These are phyloP conservation scores for Babesia ovata DNA, from an alignment of 169 alveolate species.

Conservation along the genomic window DNA sequence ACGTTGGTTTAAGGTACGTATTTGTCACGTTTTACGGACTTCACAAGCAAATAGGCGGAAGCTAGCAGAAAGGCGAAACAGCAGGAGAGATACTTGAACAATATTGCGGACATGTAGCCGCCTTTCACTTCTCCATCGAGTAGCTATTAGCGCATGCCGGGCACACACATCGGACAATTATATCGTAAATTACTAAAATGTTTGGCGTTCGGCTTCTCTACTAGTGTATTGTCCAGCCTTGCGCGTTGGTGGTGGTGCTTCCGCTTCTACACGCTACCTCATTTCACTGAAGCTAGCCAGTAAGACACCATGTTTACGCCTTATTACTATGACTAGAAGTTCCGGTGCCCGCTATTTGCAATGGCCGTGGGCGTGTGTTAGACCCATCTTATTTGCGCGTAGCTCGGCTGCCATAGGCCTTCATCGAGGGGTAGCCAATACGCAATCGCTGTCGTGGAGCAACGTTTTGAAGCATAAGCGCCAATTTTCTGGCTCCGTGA, in stretches of 20 bases:
- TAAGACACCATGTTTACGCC: neutral
- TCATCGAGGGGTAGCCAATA: neutral
- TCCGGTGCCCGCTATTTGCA: slow-evolving; percentile 3
- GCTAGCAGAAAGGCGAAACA: slow-evolving; percentile 35
- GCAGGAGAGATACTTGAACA: slow-evolving; percentile 38
- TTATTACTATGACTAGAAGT: slow-evolving; percentile 12
- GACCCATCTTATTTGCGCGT: neutral
- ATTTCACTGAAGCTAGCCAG: neutral
- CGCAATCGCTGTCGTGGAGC: neutral
- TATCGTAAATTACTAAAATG: no score
- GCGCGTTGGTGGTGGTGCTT: neutral
- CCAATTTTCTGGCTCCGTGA: neutral
- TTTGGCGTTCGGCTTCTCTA: no score
- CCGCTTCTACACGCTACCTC: neutral
- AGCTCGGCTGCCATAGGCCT: neutral
- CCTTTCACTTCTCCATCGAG: no score
- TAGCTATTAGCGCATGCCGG: no score
- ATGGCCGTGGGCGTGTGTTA: slow-evolving; percentile 11
- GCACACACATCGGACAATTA: no score
- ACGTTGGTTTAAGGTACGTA: slow-evolving; percentile 68
- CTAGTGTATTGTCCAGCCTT: no score
- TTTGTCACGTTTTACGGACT: neutral
- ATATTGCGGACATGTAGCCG: slow-evolving; percentile 56
- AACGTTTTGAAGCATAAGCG: neutral
- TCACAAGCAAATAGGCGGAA: slow-evolving; percentile 17